Conservation (phyloP, 129 eudicot genomes). For the Pseudognaphalium luteoalbum region DNA sequence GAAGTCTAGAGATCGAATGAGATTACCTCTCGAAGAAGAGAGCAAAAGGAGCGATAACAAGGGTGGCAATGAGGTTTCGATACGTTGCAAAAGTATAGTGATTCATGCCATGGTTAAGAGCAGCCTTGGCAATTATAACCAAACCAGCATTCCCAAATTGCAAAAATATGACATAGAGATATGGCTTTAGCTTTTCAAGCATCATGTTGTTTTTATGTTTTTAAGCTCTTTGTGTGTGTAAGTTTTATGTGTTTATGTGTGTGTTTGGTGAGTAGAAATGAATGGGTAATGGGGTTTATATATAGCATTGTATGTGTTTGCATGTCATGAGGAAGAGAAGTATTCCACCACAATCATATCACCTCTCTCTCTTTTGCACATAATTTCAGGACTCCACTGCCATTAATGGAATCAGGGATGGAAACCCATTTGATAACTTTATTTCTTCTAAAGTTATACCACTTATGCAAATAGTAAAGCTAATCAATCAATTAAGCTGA, state of each 20-base stretch:
- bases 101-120: slow-evolving; percentile 81
- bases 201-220: slow-evolving; percentile 25
- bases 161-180: slow-evolving; percentile 48
- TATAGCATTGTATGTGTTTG: slow-evolving; percentile 30
- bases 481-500: slow-evolving; percentile 34
- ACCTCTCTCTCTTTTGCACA: slow-evolving; percentile 22
- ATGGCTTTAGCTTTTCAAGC: slow-evolving; percentile 48
- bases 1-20: neutral
- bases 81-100: slow-evolving; percentile 72
- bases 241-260: neutral
- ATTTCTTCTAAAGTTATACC: slow-evolving; percentile 34
- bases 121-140: slow-evolving; percentile 62
- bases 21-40: slow-evolving; percentile 56
- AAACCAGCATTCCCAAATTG: slow-evolving; percentile 78
- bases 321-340: slow-evolving; percentile 27
- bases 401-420: slow-evolving; percentile 45
- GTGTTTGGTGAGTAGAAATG: slow-evolving; percentile 31
- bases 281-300: slow-evolving; percentile 25
- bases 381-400: slow-evolving; percentile 34
- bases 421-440: slow-evolving; percentile 44
- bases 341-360: slow-evolving; percentile 10
- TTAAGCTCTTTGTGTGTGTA: neutral
- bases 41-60: slow-evolving; percentile 74
- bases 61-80: slow-evolving; percentile 71
- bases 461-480: slow-evolving; percentile 36